These are phyloP conservation scores for Nematodospora anomalae DNA, from an alignment of 1,139 yeast species.

Conservation along the genomic window DNA sequence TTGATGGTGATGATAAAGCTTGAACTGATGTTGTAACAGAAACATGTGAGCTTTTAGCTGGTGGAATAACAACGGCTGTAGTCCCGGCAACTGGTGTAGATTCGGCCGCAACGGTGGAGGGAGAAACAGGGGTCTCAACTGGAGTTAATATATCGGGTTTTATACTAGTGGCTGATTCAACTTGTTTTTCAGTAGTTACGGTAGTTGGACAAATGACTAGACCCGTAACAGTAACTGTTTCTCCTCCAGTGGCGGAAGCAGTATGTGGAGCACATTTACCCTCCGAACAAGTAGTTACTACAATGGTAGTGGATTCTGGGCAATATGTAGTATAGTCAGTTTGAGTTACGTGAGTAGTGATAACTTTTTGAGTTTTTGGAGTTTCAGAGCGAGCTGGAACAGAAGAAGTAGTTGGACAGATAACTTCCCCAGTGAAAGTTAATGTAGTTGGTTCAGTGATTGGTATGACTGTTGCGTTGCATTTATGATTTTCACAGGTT, in stretches of 20 bases:
- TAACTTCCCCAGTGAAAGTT: constrained; percentile 5
- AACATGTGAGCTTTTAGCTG: constrained; percentile 15
- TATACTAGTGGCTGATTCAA: constrained; percentile 3
- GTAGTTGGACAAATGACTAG: constrained; percentile 3
- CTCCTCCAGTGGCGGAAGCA: constrained; percentile 7
- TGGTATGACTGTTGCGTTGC: constrained; percentile 8
- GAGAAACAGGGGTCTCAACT: constrained; percentile 13
- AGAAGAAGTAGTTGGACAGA: constrained; percentile 9
- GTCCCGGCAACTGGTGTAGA: constrained; percentile 20
- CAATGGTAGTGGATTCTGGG: constrained; percentile 11
- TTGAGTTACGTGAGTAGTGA: constrained; percentile 1
- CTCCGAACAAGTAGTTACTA: constrained; percentile 7
- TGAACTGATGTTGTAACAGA: constrained; percentile 12
- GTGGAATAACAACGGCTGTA: constrained; percentile 14
- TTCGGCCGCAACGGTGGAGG: constrained; percentile 20
- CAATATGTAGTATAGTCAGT: constrained; percentile 15
- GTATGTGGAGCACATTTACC: constrained; percentile 8
- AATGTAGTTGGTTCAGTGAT: constrained; percentile 5
- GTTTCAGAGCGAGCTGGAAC: constrained; percentile 3
- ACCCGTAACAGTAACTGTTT: constrained; percentile 9
- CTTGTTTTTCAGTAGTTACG: constrained; percentile 3
- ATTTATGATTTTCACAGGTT: constrained; percentile 7
- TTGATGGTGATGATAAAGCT: constrained; percentile 1
- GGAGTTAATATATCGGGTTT: too few species aligned
- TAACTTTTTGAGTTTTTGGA: constrained; percentile 1